A percentile compares a stretch with the other conserved stretches of the same genome.
Evolutionary conservation across 2,329 filamentous ascomycete genomes (phyloP).

Genomic region (Incumbomyces delicatus): DNA sequence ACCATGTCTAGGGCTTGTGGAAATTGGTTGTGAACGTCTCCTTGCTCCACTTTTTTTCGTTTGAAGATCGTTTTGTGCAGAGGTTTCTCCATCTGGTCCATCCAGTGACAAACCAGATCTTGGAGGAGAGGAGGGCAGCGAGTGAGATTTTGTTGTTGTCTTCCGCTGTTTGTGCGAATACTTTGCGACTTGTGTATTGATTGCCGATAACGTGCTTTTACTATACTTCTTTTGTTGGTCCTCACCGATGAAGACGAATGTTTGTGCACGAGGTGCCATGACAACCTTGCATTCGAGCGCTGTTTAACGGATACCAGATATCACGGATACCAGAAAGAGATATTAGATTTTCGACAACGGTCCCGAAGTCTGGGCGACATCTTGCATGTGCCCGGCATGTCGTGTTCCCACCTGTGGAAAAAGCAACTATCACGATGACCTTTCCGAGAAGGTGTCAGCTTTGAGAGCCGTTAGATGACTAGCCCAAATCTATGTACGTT

Average conservation of each 20-base stretch:
- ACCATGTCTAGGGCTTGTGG: neutral
- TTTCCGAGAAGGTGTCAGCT: too few relatives aligned
- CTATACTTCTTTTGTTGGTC: neutral
- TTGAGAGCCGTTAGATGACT: too few relatives aligned
- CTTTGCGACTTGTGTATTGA: conserved; percentile 4
- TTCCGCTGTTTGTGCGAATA: conserved; percentile 1
- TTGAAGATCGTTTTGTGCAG: too few relatives aligned
- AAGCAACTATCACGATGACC: too few relatives aligned
- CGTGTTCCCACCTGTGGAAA: too few relatives aligned
- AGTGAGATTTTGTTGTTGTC: neutral
- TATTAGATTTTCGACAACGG: neutral
- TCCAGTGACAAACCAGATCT: neutral
- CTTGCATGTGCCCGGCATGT: too few relatives aligned
- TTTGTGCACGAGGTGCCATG: neutral
- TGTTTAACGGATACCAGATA: too few relatives aligned
- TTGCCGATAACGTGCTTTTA: conserved; percentile 1
- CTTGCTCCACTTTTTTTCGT: neutral
- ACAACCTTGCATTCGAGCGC: neutral
- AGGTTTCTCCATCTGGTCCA: neutral
- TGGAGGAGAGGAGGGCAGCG: neutral
- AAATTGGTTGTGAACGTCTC: too few relatives aligned
- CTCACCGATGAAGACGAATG: conserved; percentile 3
- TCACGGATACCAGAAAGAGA: conserved; percentile 2
- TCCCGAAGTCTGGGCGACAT: too few relatives aligned
- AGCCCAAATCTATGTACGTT: too few relatives aligned